Evolutionary conservation across 2,329 filamentous ascomycete species (phyloP), one percentile per base, ranked within the genome.

Genomic region (Ceratocystis ficicola): DNA sequence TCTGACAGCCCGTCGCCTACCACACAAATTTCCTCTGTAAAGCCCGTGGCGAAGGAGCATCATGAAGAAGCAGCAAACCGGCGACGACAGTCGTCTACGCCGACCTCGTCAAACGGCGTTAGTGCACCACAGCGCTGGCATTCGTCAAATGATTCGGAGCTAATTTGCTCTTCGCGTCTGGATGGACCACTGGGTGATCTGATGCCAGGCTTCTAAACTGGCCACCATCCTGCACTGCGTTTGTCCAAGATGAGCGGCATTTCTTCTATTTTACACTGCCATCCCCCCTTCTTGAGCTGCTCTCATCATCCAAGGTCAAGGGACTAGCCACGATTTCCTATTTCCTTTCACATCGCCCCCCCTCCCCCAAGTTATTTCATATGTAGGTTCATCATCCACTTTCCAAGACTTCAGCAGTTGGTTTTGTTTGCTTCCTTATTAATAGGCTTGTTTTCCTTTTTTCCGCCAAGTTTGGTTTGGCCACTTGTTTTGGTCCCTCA

Each of bases 171-270:
- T 17, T 65, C 63, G 17, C 52, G 63, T 17, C 62, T 67, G 41
- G 59, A 65, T 30, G 66, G 66, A 10, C 66, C 66, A 8, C 44
- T 67, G 50, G 66, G 66, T 3, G 63, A 67, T 52, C 55, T 63
- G 28, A 67, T 67, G 66, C 66, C 66, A 7, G 66, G 57, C 28
- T 65, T 65, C 8, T 65, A 59, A 63, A n/a, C 15, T 8, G 25
- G 17, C 10, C 22, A 28, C 22, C 20, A 15, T 52, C 12, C 10
- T 15, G 5, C 10, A 15, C 36, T 41, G 12, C 36, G 36, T 15
- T 12, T 41, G 15, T 41, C 36, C 36, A 41, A 41, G 36, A 41
- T 41, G 36, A 41, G 36, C 36, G 36, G 10, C 4, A 41, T 41
- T 41, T 41, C 36, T 41, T 41, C 36, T 15, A 41, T 41, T 41